phyloP scores from a whole-genome alignment of 495 filamentous ascomycete species.

The Rostrohypoxylon terebratum region DNA sequence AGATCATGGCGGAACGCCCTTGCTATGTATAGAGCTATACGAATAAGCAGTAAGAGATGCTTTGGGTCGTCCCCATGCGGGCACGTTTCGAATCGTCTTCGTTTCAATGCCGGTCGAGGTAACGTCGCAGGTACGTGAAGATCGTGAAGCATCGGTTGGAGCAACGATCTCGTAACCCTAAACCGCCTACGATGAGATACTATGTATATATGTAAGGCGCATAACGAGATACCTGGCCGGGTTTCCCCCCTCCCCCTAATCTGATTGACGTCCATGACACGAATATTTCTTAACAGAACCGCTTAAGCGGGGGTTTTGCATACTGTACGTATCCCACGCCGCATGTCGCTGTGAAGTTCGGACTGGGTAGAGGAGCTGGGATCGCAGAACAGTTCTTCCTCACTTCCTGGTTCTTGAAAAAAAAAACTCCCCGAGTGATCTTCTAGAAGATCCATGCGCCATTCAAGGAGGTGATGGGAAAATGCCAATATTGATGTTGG shows the following conservation, averaged over 20 bases:
- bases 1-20: not conserved
- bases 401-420: conserved; percentile 9
- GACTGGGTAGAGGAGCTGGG: conserved; percentile 14
- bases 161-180: conserved; percentile 9
- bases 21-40: not conserved
- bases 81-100: conserved; percentile 22
- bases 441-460: conserved; percentile 20
- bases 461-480: not conserved
- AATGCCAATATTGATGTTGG: conserved; percentile 5
- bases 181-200: conserved; percentile 21
- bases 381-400: conserved; percentile 23
- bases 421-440: conserved; percentile 21
- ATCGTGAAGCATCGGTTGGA: conserved; percentile 18
- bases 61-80: conserved; percentile 12
- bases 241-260: conserved; percentile 18
- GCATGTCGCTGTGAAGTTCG: not conserved
- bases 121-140: conserved; percentile 13
- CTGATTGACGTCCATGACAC: conserved; percentile 15
- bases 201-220: conserved; percentile 20
- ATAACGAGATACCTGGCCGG: conserved; percentile 21
- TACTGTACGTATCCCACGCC: conserved; percentile 9
- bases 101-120: conserved; percentile 27
- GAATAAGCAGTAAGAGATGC: conserved; percentile 5
- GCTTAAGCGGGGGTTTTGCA: conserved; percentile 40
- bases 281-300: conserved; percentile 35